phyloP scores from a whole-genome alignment of 1,284 basidiomycete species.

The Heterobasidion irregulare region DNA sequence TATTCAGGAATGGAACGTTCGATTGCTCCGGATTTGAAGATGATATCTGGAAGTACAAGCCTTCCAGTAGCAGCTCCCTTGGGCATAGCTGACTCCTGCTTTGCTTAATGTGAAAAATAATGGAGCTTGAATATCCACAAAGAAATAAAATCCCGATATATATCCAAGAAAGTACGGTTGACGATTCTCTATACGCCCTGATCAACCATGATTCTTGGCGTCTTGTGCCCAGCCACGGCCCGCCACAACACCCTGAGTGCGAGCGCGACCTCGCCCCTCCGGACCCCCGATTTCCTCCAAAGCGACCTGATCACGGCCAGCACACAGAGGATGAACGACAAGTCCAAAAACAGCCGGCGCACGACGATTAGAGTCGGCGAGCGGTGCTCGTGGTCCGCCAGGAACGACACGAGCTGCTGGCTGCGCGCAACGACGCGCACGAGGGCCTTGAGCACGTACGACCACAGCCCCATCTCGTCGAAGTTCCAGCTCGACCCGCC shows the following conservation, averaged over 20 bases:
- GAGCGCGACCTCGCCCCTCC: constrained; percentile 55
- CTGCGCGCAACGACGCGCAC: constrained; percentile 38
- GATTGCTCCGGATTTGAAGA: background rate
- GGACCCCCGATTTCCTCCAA: constrained; percentile 64
- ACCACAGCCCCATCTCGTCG: constrained; percentile 76
- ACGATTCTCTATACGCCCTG: constrained; percentile 26
- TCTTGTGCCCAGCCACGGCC: constrained; percentile 56
- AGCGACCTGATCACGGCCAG: constrained; percentile 41
- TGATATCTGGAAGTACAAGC: background rate
- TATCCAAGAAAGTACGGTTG: background rate
- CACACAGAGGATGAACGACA: constrained; percentile 60
- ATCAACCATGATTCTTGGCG: constrained; percentile 39
- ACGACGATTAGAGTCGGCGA: constrained; percentile 60
- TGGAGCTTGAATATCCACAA: background rate
- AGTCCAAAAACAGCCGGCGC: constrained; percentile 63
- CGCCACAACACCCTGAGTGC: constrained; percentile 61
- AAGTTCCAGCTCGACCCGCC: constrained; percentile 44
- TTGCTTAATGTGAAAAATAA: too few species aligned
- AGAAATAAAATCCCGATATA: background rate
- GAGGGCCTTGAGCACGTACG: constrained; percentile 57
- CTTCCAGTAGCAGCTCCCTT: background rate
- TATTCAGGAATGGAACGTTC: background rate
- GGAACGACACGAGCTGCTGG: constrained; percentile 41
- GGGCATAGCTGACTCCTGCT: too few species aligned
- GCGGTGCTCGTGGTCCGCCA: constrained; percentile 45